Conservation (phyloP, 78 protist genomes). For the Dictyostelium citrinum region DNA sequence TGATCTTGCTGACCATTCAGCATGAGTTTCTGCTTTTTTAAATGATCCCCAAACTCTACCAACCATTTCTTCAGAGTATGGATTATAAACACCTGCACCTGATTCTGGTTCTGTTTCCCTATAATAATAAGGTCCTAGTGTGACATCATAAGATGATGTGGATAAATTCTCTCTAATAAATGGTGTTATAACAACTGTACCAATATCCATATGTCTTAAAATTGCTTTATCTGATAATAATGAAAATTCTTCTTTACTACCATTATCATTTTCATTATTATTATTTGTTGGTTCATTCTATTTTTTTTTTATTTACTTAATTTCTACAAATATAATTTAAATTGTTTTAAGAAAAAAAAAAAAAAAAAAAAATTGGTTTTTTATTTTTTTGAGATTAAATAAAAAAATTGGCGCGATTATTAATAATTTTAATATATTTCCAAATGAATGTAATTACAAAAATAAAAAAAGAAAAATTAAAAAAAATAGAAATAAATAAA, state of each 20-base stretch:
- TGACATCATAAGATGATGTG: conserved; percentile 77
- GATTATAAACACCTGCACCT: conserved; percentile 69
- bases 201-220: conserved; percentile 19
- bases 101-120: conserved; percentile 65
- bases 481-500: too few relatives aligned
- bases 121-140: conserved; percentile 70
- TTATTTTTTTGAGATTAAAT: too few relatives aligned
- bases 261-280: too few relatives aligned
- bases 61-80: conserved; percentile 73
- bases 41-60: conserved; percentile 67
- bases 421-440: too few relatives aligned
- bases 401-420: too few relatives aligned
- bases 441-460: too few relatives aligned
- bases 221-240: conserved; percentile 76
- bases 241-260: background rate
- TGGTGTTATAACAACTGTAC: conserved; percentile 54
- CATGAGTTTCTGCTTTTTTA: conserved; percentile 35
- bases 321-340: too few relatives aligned
- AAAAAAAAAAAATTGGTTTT: too few relatives aligned
- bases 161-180: conserved; percentile 17
- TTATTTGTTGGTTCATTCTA: background rate
- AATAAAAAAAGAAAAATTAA: too few relatives aligned
- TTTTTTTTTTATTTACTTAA: background rate
- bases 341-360: too few relatives aligned
- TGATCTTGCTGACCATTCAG: conserved; percentile 36